Percentiles rank a stretch among this genome's conserved stretches.
These are phyloP conservation scores for Wickerhamiella pararugosa DNA, from an alignment of 1,139 yeast species.

Conservation along the genomic window DNA sequence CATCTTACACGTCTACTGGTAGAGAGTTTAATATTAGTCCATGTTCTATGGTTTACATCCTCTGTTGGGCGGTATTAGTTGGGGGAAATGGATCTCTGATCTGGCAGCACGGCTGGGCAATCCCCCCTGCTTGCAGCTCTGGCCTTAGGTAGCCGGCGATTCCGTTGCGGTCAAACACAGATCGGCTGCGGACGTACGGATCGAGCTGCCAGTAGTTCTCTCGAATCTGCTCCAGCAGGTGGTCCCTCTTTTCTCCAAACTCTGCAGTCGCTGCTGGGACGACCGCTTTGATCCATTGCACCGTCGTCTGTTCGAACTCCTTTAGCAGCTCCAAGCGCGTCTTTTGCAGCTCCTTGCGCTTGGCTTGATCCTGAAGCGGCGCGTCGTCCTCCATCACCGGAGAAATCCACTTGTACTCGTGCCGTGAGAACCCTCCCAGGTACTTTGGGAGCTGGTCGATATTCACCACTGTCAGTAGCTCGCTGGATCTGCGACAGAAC, in stretches of 20 bases:
- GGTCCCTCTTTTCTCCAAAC: slow-evolving; percentile 32
- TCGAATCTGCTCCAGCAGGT: slow-evolving; percentile 35
- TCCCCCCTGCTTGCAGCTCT: slow-evolving; percentile 12
- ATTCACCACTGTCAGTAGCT: slow-evolving; percentile 42
- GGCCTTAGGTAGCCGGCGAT: slow-evolving; percentile 20
- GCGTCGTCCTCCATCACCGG: slow-evolving; percentile 41
- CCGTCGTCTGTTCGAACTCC: slow-evolving; percentile 37
- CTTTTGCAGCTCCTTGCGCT: slow-evolving; percentile 27
- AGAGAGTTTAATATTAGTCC: too few relatives aligned
- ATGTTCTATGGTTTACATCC: too few relatives aligned
- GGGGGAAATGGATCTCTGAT: too few relatives aligned
- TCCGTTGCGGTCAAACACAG: slow-evolving; percentile 47
- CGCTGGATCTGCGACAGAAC: slow-evolving; percentile 49
- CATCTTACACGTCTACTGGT: too few relatives aligned
- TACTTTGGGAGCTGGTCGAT: slow-evolving; percentile 39
- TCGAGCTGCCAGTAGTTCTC: slow-evolving; percentile 45
- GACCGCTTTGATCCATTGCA: slow-evolving; percentile 41
- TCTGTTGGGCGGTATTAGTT: too few relatives aligned
- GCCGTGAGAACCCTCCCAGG: slow-evolving; percentile 52
- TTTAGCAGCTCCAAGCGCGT: slow-evolving; percentile 35
- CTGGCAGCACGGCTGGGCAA: slow-evolving; percentile 11
- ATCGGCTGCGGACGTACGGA: slow-evolving; percentile 52
- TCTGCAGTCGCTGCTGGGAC: slow-evolving; percentile 26
- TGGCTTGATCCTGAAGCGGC: slow-evolving; percentile 24
- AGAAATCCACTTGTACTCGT: slow-evolving; percentile 37